Percentiles rank a stretch among this genome's conserved stretches.
Conservation (phyloP, 306 rosid genomes). For the Hippophae tibetana region DNA sequence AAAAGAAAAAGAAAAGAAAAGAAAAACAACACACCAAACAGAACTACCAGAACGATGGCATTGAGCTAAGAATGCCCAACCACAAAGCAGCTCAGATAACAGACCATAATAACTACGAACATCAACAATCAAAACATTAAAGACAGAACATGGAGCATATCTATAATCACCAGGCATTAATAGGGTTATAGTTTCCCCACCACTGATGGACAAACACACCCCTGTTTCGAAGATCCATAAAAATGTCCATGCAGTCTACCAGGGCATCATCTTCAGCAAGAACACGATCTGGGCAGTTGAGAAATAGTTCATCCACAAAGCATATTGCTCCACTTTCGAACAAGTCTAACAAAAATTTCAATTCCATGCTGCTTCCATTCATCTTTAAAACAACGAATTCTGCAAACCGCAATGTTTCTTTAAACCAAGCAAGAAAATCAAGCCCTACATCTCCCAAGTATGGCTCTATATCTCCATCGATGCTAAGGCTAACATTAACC, state of each 20-base stretch:
- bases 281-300: constrained; percentile 41
- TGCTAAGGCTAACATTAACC: neutral
- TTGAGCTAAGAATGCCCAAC: too few species aligned
- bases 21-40: too few species aligned
- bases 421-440: constrained; percentile 74
- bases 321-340: constrained; percentile 69
- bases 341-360: constrained; percentile 52
- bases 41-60: too few species aligned
- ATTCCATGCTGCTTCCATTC: constrained; percentile 56
- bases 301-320: constrained; percentile 69
- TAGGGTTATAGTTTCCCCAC: constrained; percentile 46
- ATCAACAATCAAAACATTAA: too few species aligned
- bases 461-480: constrained; percentile 37
- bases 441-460: constrained; percentile 50
- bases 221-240: constrained; percentile 47
- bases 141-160: too few species aligned
- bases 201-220: constrained; percentile 91
- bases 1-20: too few species aligned
- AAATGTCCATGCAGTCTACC: constrained; percentile 54
- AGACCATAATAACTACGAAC: too few species aligned
- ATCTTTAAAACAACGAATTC: constrained; percentile 84
- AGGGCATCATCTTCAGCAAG: constrained; percentile 25
- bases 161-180: constrained; percentile 4
- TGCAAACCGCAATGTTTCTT: constrained; percentile 54
- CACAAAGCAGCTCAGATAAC: too few species aligned